Conservation (phyloP, 139 green algal species). For the Ettlia oleoabundans region DNA sequence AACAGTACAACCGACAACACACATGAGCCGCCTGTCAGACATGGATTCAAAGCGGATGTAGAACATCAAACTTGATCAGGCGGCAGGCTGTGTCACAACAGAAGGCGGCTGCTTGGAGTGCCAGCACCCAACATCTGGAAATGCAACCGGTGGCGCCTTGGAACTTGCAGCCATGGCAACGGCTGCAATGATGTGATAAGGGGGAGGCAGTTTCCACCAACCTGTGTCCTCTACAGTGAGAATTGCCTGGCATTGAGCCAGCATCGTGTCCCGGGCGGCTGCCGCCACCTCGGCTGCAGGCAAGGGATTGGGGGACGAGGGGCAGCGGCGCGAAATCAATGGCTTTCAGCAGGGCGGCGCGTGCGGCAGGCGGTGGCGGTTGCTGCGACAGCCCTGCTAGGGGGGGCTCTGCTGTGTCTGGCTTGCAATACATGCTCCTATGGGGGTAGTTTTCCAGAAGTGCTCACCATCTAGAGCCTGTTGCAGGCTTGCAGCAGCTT, state of each 20-base stretch:
- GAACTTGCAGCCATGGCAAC: not conserved
- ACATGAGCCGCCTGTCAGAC: not conserved
- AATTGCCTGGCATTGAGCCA: slow-evolving; percentile 15
- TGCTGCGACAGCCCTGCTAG: not conserved
- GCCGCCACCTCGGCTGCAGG: slow-evolving; percentile 18
- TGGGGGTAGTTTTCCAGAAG: not conserved
- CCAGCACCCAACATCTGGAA: not conserved
- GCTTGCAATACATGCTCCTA: not conserved
- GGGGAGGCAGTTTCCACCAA: too few relatives aligned
- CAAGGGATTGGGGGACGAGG: too few relatives aligned
- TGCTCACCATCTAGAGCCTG: not conserved
- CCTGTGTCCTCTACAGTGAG: not conserved
- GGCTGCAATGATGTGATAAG: too few relatives aligned
- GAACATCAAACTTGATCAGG: not conserved
- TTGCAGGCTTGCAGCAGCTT: too few relatives aligned
- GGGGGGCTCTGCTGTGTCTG: not conserved
- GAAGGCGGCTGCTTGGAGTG: not conserved
- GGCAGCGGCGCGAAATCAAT: too few relatives aligned
- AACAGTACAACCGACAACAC: not conserved
- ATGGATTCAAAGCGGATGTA: not conserved
- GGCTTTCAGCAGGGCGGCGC: not conserved
- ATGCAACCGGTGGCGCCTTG: too few relatives aligned
- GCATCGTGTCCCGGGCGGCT: not conserved
- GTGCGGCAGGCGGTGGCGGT: not conserved
- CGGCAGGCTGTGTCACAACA: not conserved